Evolutionary conservation across 257 asterid genomes (phyloP).

Genomic region (Primulina eburnea): DNA sequence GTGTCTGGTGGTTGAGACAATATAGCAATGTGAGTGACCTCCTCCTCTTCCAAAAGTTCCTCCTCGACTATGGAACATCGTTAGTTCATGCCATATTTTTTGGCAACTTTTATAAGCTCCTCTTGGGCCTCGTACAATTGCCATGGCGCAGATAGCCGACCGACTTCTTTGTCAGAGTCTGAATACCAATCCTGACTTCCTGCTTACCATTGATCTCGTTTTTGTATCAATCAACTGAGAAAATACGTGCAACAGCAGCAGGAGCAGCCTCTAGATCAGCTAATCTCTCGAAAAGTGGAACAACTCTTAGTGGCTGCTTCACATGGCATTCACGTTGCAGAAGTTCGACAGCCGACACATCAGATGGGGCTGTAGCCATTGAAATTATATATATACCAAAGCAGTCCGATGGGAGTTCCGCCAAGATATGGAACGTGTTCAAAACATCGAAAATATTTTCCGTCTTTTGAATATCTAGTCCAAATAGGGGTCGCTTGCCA

Average conservation of each 20-base stretch:
- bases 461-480: slow-evolving; percentile 54
- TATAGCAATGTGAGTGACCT: slow-evolving; percentile 59
- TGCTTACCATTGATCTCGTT: slow-evolving; percentile 52
- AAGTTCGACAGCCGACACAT: slow-evolving; percentile 62
- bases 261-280: slow-evolving; percentile 61
- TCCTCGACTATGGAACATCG: slow-evolving; percentile 71
- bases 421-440: slow-evolving; percentile 47
- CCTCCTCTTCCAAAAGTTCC: slow-evolving; percentile 77
- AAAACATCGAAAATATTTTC: slow-evolving; percentile 57
- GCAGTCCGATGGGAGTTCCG: slow-evolving; percentile 62
- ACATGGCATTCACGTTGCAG: slow-evolving; percentile 67
- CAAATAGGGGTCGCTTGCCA: slow-evolving; percentile 63
- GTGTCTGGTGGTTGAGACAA: slow-evolving; percentile 67
- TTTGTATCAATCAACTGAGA: slow-evolving; percentile 62
- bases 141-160: slow-evolving; percentile 66
- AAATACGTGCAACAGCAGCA: slow-evolving; percentile 56
- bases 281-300: slow-evolving; percentile 60
- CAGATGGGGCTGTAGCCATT: slow-evolving; percentile 65
- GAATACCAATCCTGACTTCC: slow-evolving; percentile 74
- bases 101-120: slow-evolving; percentile 58
- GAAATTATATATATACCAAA: slow-evolving; percentile 73
- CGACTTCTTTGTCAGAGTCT: slow-evolving; percentile 69
- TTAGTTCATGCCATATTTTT: slow-evolving; percentile 50
- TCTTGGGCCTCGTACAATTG: slow-evolving; percentile 65
- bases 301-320: slow-evolving; percentile 48